These are phyloP conservation scores for Chaetomium fimeti DNA, from an alignment of 495 filamentous ascomycete species.

Conservation along the genomic window DNA sequence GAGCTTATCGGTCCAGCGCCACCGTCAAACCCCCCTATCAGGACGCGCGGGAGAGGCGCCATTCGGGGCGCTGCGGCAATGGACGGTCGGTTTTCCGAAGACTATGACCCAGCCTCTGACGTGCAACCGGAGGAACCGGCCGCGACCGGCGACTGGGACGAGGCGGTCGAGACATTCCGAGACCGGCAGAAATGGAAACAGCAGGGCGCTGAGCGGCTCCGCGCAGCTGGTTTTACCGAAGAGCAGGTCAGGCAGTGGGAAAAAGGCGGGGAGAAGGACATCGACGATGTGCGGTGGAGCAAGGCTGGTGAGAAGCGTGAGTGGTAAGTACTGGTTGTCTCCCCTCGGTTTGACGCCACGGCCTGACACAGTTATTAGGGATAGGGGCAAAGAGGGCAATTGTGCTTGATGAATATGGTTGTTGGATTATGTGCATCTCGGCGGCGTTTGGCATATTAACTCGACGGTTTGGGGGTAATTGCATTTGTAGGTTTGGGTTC, in stretches of 20 bases:
- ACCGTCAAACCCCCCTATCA: conserved; percentile 51
- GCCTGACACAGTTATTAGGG: not conserved
- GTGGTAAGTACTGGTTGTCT: conserved; percentile 60
- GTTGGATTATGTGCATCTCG: not conserved
- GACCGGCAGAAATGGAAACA: conserved; percentile 80
- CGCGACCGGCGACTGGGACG: conserved; percentile 71
- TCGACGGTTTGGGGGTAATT: not conserved
- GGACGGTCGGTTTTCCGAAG: conserved; percentile 71
- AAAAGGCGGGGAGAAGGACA: conserved; percentile 59
- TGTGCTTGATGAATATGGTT: not conserved
- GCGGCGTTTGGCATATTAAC: not conserved
- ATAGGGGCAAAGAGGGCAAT: conserved; percentile 24
- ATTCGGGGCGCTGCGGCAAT: conserved; percentile 60
- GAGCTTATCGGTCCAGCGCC: conserved; percentile 77
- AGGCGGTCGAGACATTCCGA: conserved; percentile 74
- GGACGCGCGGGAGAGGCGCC: conserved; percentile 74
- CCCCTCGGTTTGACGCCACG: too few relatives aligned
- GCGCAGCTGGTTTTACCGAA: conserved; percentile 75
- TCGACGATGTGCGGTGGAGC: conserved; percentile 75
- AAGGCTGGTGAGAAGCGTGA: conserved; percentile 78
- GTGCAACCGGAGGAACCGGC: conserved; percentile 56
- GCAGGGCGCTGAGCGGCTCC: conserved; percentile 72
- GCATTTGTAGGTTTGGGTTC: not conserved
- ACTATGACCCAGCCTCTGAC: conserved; percentile 76
- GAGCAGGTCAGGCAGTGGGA: conserved; percentile 77